Conservation (phyloP, 1,284 basidiomycete genomes). For the Porodaedalea pini region DNA sequence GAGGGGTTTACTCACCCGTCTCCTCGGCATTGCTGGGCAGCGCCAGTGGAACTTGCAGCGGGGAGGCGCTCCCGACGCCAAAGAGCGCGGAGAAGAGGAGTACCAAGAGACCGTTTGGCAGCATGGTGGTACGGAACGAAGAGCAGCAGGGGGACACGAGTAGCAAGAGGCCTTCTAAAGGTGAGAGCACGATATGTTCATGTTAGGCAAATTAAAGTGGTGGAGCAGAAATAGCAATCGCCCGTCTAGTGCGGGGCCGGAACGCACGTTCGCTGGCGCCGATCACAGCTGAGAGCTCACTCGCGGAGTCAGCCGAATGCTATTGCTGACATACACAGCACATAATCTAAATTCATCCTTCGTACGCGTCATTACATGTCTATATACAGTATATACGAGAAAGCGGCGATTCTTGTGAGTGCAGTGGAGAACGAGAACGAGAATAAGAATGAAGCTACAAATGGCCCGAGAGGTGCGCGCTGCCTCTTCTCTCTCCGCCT, state of each 20-base stretch:
- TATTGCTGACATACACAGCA: no score
- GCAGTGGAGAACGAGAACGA: no score
- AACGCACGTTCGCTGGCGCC: background rate
- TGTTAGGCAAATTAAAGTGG: background rate
- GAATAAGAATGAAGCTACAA: no score
- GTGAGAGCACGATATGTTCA: background rate
- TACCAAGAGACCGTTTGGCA: background rate
- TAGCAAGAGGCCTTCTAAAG: background rate
- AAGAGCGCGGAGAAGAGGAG: slow-evolving; percentile 2
- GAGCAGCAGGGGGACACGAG: background rate
- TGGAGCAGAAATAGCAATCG: no score
- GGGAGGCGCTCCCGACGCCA: background rate
- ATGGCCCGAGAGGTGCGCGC: no score
- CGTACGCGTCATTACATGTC: no score
- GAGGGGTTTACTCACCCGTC: background rate
- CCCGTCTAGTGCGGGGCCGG: no score
- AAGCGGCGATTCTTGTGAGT: no score
- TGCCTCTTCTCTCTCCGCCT: background rate
- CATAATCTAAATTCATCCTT: no score
- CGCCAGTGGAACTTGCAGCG: slow-evolving; percentile 6
- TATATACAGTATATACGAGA: no score
- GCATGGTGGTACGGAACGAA: slow-evolving; percentile 4
- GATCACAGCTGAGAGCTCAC: background rate
- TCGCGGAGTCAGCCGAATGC: background rate
- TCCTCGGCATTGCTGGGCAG: background rate